Evolutionary conservation across 257 asterid genomes (phyloP).

Genomic region (Przewalskia tangutica): DNA sequence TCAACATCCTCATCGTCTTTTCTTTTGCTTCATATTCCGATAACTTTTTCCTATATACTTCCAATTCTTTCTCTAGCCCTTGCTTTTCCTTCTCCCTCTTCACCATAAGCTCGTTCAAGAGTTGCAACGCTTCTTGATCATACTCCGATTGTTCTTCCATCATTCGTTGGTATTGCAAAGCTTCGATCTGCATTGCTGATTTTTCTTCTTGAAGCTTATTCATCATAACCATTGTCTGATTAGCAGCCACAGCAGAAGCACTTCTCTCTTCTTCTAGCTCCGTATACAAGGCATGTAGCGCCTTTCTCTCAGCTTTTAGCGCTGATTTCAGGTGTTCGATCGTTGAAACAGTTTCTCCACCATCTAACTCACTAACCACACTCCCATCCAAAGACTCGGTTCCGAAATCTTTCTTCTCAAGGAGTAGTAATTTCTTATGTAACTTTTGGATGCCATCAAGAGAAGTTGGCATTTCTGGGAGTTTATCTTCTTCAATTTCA

Average conservation of each 20-base stretch:
- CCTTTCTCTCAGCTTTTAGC: constrained; percentile 57
- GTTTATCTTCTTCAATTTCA: constrained; percentile 60
- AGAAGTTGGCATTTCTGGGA: constrained; percentile 79
- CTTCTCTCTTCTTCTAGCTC: constrained; percentile 93
- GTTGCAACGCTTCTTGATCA: constrained; percentile 96
- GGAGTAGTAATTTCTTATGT: constrained; percentile 48
- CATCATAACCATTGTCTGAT: constrained; percentile 97
- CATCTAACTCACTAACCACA: constrained; percentile 68
- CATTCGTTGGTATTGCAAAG: constrained; percentile 96
- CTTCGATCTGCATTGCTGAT: constrained; percentile 98
- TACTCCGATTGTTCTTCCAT: constrained; percentile 98
- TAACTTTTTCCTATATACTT: constrained; percentile 49
- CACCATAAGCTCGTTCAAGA: constrained; percentile 81
- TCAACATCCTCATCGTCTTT: constrained; percentile 35
- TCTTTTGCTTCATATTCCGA: constrained; percentile 58
- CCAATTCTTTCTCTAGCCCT: constrained; percentile 65
- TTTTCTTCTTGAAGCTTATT: constrained; percentile 94
- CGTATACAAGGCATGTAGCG: constrained; percentile 52
- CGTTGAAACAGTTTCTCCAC: constrained; percentile 49
- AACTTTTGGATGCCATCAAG: constrained; percentile 41
- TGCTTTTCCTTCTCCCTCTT: constrained; percentile 89
- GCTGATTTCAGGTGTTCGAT: constrained; percentile 58
- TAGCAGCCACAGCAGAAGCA: constrained; percentile 94
- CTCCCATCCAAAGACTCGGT: constrained; percentile 84
- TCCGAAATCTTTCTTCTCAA: constrained; percentile 65